Evolutionary conservation across 257 asterid species (phyloP).

Genomic region (Agastache rugosa): DNA sequence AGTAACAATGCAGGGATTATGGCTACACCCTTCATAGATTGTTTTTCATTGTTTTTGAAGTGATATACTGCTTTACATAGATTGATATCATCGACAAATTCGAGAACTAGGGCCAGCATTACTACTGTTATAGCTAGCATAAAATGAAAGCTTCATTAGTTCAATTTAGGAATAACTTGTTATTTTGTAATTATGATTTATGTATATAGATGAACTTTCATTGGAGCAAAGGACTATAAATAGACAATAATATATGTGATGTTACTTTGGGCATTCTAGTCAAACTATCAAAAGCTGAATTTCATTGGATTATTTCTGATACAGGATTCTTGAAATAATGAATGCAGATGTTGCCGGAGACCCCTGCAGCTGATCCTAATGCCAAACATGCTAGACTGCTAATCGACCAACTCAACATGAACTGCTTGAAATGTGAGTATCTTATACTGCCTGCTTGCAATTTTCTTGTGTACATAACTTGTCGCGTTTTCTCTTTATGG

Average conservation of each 20-base stretch:
- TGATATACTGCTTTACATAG: too few species aligned
- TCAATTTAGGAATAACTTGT: too few species aligned
- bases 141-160: too few species aligned
- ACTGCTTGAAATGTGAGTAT: too few species aligned
- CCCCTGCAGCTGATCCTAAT: slow-evolving; percentile 74
- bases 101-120: too few species aligned
- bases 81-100: too few species aligned
- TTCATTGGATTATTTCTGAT: slow-evolving; percentile 30
- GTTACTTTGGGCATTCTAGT: neutral
- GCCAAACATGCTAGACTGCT: slow-evolving; percentile 73
- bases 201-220: neutral
- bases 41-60: too few species aligned
- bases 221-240: neutral
- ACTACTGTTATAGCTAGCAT: too few species aligned
- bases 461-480: too few species aligned
- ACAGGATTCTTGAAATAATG: slow-evolving; percentile 92
- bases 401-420: slow-evolving; percentile 55
- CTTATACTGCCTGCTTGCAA: too few species aligned
- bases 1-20: slow-evolving; percentile 84
- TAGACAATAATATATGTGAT: neutral
- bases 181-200: too few species aligned
- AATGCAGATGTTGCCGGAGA: slow-evolving; percentile 80
- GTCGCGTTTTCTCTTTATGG: too few species aligned
- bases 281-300: slow-evolving; percentile 17
- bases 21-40: slow-evolving; percentile 67